phyloP scores from a whole-genome alignment of 306 rosid species.

The Dicorynia guianensis region DNA sequence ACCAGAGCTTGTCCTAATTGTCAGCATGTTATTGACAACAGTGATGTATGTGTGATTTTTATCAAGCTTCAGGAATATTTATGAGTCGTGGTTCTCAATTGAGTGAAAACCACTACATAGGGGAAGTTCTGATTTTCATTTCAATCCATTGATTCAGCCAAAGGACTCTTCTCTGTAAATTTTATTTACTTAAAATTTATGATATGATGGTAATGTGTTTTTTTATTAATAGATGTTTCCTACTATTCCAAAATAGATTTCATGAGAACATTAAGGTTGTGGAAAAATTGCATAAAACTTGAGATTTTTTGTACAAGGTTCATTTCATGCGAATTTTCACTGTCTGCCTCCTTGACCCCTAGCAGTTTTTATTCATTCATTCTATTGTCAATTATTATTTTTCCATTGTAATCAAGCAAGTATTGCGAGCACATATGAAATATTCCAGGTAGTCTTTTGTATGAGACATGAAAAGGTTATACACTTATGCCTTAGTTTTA shows the following conservation, averaged over 20 bases:
- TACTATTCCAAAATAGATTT: constrained; percentile 20
- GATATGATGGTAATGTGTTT: too few relatives aligned
- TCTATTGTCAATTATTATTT: constrained; percentile 5
- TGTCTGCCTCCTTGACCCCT: not conserved
- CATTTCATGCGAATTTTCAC: not conserved
- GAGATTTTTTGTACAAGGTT: not conserved
- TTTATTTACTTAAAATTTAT: too few relatives aligned
- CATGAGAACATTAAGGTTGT: not conserved
- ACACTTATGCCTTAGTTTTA: not conserved
- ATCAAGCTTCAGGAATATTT: not conserved
- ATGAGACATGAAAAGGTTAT: constrained; percentile 2
- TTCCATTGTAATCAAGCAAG: constrained; percentile 3
- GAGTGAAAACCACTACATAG: not conserved
- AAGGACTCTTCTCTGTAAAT: too few relatives aligned
- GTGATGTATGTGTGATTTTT: constrained; percentile 57
- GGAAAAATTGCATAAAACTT: constrained; percentile 3
- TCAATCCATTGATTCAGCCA: too few relatives aligned
- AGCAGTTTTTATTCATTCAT: not conserved
- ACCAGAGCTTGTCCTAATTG: constrained; percentile 83
- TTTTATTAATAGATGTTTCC: not conserved
- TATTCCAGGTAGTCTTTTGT: not conserved
- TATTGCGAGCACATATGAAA: constrained; percentile 1
- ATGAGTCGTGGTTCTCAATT: not conserved
- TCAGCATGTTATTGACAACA: constrained; percentile 72
- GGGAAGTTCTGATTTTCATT: not conserved